These are phyloP conservation scores for Xylaria curta DNA, from an alignment of 495 filamentous ascomycete genomes.

Conservation along the genomic window DNA sequence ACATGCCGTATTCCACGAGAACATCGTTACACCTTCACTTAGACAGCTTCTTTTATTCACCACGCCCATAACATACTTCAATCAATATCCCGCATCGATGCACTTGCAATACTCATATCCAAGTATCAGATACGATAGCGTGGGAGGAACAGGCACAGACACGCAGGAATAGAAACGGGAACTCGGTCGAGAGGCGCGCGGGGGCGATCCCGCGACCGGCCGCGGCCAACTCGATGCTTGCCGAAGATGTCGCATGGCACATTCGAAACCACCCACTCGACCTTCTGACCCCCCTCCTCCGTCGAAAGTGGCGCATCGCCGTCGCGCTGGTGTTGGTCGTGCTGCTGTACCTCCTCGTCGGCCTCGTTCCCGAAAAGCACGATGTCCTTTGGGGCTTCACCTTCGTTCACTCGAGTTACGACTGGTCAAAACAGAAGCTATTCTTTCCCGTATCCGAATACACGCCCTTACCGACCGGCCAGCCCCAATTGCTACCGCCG, in stretches of 20 bases:
- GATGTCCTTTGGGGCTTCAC: slow-evolving; percentile 39
- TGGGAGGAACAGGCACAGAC: background rate
- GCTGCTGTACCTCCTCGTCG: slow-evolving; percentile 39
- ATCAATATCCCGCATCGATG: slow-evolving; percentile 15
- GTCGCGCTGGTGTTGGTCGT: slow-evolving; percentile 29
- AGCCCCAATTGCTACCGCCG: slow-evolving; percentile 42
- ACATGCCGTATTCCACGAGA: background rate
- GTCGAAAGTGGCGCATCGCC: slow-evolving; percentile 37
- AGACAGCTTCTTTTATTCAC: background rate
- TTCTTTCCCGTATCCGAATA: slow-evolving; percentile 45
- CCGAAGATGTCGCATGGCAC: slow-evolving; percentile 41
- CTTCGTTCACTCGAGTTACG: slow-evolving; percentile 46
- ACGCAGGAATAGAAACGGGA: background rate
- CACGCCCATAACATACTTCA: background rate
- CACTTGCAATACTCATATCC: background rate
- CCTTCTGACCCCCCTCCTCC: slow-evolving; percentile 37
- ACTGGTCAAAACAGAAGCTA: slow-evolving; percentile 49
- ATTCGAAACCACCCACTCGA: slow-evolving; percentile 32
- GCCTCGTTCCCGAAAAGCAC: slow-evolving; percentile 37
- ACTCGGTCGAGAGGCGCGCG: background rate
- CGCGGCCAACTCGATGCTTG: slow-evolving; percentile 32
- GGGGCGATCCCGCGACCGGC: slow-evolving; percentile 2
- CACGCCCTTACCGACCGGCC: slow-evolving; percentile 43
- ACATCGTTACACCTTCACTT: background rate
- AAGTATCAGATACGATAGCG: slow-evolving; percentile 2